A percentile compares a stretch with the other conserved stretches of the same genome.
phyloP scores from a whole-genome alignment of 169 alveolate genomes.

The Plasmodium gallinaceum region DNA sequence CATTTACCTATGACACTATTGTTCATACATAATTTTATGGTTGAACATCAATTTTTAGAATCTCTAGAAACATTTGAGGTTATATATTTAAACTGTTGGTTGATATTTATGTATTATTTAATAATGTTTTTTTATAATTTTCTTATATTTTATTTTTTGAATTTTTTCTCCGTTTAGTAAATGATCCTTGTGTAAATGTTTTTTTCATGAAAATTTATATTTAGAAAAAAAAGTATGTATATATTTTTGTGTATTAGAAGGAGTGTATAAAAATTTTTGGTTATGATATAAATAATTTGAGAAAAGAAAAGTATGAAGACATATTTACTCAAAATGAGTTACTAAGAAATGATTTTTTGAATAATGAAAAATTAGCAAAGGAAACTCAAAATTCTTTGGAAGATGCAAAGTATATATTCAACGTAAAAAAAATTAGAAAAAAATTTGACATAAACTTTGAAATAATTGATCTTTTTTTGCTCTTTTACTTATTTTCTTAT shows the following conservation, averaged over 20 bases:
- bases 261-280: constrained; percentile 58
- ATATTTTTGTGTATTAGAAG: constrained; percentile 55
- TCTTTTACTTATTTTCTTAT: constrained; percentile 11
- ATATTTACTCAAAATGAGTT: constrained; percentile 73
- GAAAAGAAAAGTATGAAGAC: constrained; percentile 38
- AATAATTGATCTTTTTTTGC: not conserved
- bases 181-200: constrained; percentile 2
- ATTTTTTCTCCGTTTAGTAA: not conserved
- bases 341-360: constrained; percentile 64
- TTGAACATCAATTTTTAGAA: constrained; percentile 67
- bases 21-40: constrained; percentile 60
- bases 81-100: constrained; percentile 1
- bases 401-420: constrained; percentile 64
- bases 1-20: constrained; percentile 62
- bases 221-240: constrained; percentile 1
- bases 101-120: constrained; percentile 16
- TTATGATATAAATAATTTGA: constrained; percentile 51
- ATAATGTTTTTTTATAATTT: constrained; percentile 8
- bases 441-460: not conserved
- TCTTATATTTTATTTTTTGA: constrained; percentile 7
- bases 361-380: constrained; percentile 64
- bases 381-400: constrained; percentile 68
- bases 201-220: constrained; percentile 33
- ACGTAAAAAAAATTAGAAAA: constrained; percentile 5
- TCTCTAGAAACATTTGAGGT: constrained; percentile 77